Percentiles rank a stretch among this genome's conserved stretches.
These are phyloP conservation scores for Leonotis leonurus DNA, from an alignment of 257 asterid species.

Conservation along the genomic window DNA sequence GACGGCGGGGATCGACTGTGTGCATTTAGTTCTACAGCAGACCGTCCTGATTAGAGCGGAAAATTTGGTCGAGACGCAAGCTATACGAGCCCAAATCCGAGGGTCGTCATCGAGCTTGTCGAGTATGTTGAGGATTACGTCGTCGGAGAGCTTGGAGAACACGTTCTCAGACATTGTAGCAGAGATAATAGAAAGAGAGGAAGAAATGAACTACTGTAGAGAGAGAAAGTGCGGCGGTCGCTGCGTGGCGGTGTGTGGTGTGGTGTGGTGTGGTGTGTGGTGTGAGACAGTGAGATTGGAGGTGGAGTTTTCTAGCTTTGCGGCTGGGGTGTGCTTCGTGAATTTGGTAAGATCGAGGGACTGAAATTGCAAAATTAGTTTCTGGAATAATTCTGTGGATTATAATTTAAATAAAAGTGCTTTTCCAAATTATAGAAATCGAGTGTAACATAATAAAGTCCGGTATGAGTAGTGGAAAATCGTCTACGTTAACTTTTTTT, in stretches of 20 bases:
- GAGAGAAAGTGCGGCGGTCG: neutral
- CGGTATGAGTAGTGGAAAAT: no score
- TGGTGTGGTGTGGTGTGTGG: no score
- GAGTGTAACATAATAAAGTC: no score
- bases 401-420: no score
- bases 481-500: no score
- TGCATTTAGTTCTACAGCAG: constrained; percentile 68
- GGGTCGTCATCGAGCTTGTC: constrained; percentile 83
- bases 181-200: neutral
- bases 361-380: neutral
- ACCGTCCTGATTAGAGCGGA: constrained; percentile 45
- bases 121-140: constrained; percentile 69
- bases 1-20: constrained; percentile 57
- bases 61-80: constrained; percentile 81
- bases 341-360: neutral
- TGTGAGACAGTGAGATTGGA: no score
- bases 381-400: neutral
- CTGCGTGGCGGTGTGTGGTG: neutral
- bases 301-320: neutral
- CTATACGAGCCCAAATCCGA: constrained; percentile 69
- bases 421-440: no score
- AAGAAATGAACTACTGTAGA: neutral
- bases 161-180: constrained; percentile 28
- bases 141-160: constrained; percentile 76
- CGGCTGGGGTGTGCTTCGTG: neutral